Evolutionary conservation across 2,329 filamentous ascomycete genomes (phyloP), one percentile per base, ranked within the genome.

Genomic region (Fusarium napiforme): DNA sequence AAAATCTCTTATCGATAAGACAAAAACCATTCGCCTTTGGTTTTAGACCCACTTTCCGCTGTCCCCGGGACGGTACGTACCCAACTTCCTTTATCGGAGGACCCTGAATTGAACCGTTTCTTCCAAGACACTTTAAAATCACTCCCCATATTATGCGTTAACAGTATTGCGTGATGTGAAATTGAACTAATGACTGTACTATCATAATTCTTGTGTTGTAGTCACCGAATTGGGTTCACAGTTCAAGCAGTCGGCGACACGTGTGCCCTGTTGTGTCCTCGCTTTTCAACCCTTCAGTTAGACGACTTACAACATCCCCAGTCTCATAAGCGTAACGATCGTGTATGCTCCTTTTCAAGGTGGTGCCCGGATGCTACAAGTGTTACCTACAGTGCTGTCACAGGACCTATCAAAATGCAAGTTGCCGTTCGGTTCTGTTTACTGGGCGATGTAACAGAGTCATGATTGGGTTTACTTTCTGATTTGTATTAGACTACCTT

Each of bases 1-100:
- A 70, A 75, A 76, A 78, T 75, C 69, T 72, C 73, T 81, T 80
- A 81, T 81, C 80, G 80, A 81, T 81, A 81, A 77, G 64, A n/a
- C 46, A 32, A 21, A 36, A 39, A 21, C 34, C 39, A 61, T 55
- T 67, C 46, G 42, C 42, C 40, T 58, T 30, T 28, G 9, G n/a
- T 23, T 30, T 19, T 2, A 14, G 67, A 34, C 23, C 73, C 72
- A 71, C 70, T 39, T 56, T 47, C 68, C 56, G 65, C 1, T 42
- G 32, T 46, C 52, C 57, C 34, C 60, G 37, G 16, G 10, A 19
- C 43, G 34, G 60, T 73, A 74, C 71, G 62, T 70, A 72, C 71
- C 32, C 28, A 32, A 19, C 18, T 47, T 53, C 50, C 49, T 57
- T 55, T 23, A 52, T 63, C 32, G 11, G 32, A 67, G 49, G 57